Conservation (phyloP, 2,329 filamentous ascomycete species). For the Diaporthe aspalathi region DNA sequence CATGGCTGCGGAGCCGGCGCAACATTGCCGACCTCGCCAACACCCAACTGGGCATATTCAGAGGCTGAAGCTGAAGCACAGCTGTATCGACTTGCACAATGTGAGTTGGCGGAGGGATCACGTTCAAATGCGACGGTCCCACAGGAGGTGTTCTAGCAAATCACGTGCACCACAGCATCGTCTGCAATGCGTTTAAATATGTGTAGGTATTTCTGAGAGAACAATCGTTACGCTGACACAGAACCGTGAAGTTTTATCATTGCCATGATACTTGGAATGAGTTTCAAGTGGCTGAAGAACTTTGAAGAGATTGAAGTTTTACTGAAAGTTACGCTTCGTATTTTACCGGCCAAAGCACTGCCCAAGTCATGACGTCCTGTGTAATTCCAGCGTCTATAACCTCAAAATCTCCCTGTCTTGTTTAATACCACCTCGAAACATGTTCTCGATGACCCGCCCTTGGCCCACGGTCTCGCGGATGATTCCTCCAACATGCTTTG, state of each 20-base stretch:
- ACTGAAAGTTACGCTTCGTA: conserved; percentile 19
- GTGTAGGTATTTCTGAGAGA: neutral
- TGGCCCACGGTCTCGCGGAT: conserved; percentile 75
- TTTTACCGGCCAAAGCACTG: neutral
- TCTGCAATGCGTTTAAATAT: neutral
- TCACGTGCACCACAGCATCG: conserved; percentile 3
- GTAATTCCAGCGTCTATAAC: conserved; percentile 48
- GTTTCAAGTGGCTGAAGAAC: neutral
- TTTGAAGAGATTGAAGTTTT: neutral
- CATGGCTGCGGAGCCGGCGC: neutral
- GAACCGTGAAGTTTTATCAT: neutral
- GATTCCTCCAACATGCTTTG: conserved; percentile 80
- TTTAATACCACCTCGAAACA: conserved; percentile 78
- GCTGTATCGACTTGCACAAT: neutral
- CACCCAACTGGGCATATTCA: neutral
- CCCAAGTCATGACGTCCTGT: conserved; percentile 1
- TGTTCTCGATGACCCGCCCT: conserved; percentile 75
- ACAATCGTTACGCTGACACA: neutral
- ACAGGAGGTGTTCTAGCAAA: neutral
- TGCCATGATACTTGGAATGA: no score
- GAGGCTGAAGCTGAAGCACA: neutral
- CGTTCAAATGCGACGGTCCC: neutral
- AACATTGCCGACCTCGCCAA: neutral
- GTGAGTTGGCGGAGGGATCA: neutral
- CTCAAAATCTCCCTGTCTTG: conserved; percentile 64